Evolutionary conservation across 257 asterid species (phyloP), one percentile per base, ranked within the genome.

Genomic region (Thymus quinquecostatus): DNA sequence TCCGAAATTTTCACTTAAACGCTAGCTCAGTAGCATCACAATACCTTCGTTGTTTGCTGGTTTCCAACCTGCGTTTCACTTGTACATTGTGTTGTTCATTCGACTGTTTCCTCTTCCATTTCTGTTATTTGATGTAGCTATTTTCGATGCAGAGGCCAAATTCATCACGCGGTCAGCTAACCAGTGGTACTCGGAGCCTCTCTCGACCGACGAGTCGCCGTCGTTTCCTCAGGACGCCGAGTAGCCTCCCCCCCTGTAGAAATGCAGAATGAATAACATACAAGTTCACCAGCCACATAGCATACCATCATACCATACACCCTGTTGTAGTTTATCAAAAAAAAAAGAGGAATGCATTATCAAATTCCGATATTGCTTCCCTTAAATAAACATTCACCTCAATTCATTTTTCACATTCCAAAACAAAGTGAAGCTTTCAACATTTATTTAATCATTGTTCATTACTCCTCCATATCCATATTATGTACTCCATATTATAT

Each of bases 161-260:
- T 89, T 87, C 79, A 81, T 89, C 70, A 89, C 90, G 49, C 87
- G 94, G 1, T 66, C 84, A 34, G 64, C 84, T 4, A 73, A 80
- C 54, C 81, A 81, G 63, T 89, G 96, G 92, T 89, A 87, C 65
- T n/a, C 77, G 8, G 89, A 85, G 70, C 85, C 89, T 34, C 60
- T 67, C 8, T 81, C 78, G 2, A n/a, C 77, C 13, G 38, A 68
- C 30, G 82, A 41, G 13, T 45, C 65, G 7, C 13, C 40, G 1
- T 53, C 8, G 45, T 70, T 60, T 10, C 62, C 81, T 21, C 69
- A 32, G n/a, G 60, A 70, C n/a, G 10, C 51, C 51, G 70, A 78
- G 45, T 75, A 74, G 11, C n/a, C 28, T 12, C 12, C 2, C 12
- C 2, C 7, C 41, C 41, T 38, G 41, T 38, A 44, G 8, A 44